Evolutionary conservation across 306 rosid species (phyloP), one percentile per base, ranked within the genome.

Genomic region (Rosa persica): DNA sequence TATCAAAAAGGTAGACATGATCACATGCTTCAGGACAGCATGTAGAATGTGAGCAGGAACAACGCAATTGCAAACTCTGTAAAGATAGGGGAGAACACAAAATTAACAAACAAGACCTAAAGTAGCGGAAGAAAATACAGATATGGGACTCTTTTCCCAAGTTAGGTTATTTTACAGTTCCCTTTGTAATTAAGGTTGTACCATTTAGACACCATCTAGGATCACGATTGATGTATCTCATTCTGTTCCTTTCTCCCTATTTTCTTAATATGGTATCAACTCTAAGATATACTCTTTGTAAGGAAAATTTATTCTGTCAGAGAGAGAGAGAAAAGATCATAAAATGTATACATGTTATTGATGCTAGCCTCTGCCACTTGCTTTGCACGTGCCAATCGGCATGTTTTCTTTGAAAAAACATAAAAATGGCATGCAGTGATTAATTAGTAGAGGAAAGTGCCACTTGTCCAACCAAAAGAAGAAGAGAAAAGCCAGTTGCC

Each of bases 11-110:
- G 89, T 96, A 93, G 25, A 91, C 97, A 49, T 96, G 99, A 86
- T 88, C 97, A 81, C 99, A 96, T 39, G 92, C 86, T 84, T 91
- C 93, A 61, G 99, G 95, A 84, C 89, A 48, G 83, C 99, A 96
- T 20, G 88, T 72, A 67, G 83, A 81, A 84, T 67, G 79, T 51
- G 89, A 76, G 84, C 99, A 96, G 85, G 89, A 82, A 82, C 99
- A 96, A 58, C 99, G 93, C 86, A 90, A 72, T 76, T 96, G 97
- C 66, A 84, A 81, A 81, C 90, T 85, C 99, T 96, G 88, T 68
- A 71, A 64, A 71, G 36, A 75, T 78, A 51, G 66, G 67, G 81
- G 55, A 48, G 67, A 19, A 49, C 74, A 48, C 43, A 57, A 55
- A 34, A 49, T 46, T 12, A 76, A n/a, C 9, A 79, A 78, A 62